A percentile compares a stretch with the other conserved stretches of the same genome.
phyloP scores from a whole-genome alignment of 2,329 filamentous ascomycete genomes.

The Sporothrix brunneoviolacea region DNA sequence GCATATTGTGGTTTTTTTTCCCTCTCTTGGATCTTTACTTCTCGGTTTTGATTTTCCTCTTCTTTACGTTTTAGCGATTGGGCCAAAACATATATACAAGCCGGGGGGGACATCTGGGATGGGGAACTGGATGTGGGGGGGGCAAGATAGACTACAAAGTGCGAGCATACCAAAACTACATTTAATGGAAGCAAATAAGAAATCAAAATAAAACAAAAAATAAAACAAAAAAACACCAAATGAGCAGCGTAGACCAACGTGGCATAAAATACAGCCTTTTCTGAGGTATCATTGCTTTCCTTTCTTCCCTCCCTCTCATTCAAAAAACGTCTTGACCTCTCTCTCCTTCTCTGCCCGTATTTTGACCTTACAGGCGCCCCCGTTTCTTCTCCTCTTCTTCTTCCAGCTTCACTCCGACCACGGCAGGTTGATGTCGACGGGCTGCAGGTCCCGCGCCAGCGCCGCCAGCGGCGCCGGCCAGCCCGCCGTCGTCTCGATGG shows the following conservation, averaged over 20 bases:
- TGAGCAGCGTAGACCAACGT: background rate
- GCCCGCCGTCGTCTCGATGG: constrained; percentile 28
- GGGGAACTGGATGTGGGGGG: background rate
- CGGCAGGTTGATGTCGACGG: constrained; percentile 46
- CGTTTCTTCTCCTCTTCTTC: too few species aligned
- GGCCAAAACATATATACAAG: background rate
- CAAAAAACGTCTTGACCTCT: too few species aligned
- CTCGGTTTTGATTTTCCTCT: background rate
- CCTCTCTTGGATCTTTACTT: background rate
- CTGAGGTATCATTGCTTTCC: background rate
- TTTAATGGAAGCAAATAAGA: constrained; percentile 1
- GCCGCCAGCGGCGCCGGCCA: constrained; percentile 46
- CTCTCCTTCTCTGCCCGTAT: too few species aligned
- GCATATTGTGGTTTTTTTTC: background rate
- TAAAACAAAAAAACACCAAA: background rate
- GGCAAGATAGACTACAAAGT: constrained; percentile 5
- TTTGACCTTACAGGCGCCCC: too few species aligned
- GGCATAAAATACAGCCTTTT: too few species aligned
- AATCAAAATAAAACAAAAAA: background rate
- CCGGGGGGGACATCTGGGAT: background rate
- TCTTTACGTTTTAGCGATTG: background rate
- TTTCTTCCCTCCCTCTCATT: background rate
- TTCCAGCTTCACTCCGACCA: constrained; percentile 39
- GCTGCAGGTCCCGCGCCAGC: constrained; percentile 43
- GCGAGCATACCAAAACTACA: constrained; percentile 1